These are phyloP conservation scores for Danielia oregonensis DNA, from an alignment of 805 yeast genomes.

Conservation along the genomic window DNA sequence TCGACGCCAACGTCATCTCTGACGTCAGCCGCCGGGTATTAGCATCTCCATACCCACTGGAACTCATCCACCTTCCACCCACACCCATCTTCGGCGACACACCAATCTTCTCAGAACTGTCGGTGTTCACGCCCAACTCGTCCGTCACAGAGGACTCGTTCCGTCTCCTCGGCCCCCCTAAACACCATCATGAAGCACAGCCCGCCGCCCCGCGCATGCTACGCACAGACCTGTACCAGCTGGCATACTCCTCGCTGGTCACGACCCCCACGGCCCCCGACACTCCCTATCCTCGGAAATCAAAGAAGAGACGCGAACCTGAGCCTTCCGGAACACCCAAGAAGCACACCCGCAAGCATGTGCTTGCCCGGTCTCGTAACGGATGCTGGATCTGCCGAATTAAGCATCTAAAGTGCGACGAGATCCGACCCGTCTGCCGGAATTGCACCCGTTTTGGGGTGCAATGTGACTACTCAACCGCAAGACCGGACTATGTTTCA, in stretches of 20 bases:
- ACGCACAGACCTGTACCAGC: too few species aligned
- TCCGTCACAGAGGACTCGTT: slow-evolving; percentile 6
- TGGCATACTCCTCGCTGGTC: too few species aligned
- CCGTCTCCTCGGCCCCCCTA: slow-evolving; percentile 9
- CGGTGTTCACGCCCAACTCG: slow-evolving; percentile 16
- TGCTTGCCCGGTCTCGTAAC: slow-evolving; percentile 37
- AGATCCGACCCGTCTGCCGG: slow-evolving; percentile 33
- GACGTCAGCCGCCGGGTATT: not conserved
- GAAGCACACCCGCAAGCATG: slow-evolving; percentile 36
- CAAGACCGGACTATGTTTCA: slow-evolving; percentile 37
- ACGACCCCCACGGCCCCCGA: too few species aligned
- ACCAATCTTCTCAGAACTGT: slow-evolving; percentile 17
- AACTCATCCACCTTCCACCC: not conserved
- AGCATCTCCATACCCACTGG: not conserved
- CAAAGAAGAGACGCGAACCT: too few species aligned
- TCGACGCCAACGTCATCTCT: not conserved
- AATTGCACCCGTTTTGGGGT: slow-evolving; percentile 39
- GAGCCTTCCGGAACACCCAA: slow-evolving; percentile 25
- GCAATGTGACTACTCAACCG: slow-evolving; percentile 36
- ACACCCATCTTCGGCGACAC: slow-evolving; percentile 9
- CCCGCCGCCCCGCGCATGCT: too few species aligned
- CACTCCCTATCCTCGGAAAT: too few species aligned
- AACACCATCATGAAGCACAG: slow-evolving; percentile 3
- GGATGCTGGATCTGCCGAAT: slow-evolving; percentile 48
- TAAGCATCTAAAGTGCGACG: slow-evolving; percentile 44